Base-by-base conservation (phyloP, 768 basidiomycete genomes). In the Russula lepida region DNA sequence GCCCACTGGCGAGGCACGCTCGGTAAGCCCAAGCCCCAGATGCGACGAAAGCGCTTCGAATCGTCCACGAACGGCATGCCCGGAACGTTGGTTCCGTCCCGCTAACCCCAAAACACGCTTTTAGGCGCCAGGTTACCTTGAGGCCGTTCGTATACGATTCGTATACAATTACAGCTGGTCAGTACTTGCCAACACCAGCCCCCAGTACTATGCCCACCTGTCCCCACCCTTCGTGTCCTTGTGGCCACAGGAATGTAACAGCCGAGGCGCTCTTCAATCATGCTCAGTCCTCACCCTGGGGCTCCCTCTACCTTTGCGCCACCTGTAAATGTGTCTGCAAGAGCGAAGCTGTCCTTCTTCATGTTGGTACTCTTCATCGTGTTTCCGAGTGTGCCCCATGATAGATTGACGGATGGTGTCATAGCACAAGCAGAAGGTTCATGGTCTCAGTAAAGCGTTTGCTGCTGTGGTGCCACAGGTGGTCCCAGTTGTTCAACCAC, bases 271-370 rank as follows among this genome's bases (percentile, higher is more conserved):
- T 66, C 47, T 27, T 49, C 30, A 39, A 23, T 39, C 66, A 66
- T 43, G 64, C 65, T 21, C 25, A 51, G 25, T 44, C 60, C 19
- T 61, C 66, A 7, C 56, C 64, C 17, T 66, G 66, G 66, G 59
- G 46, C 12, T 28, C 44, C 12, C 44, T 27, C 39, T 66, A 66
- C 50, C 39, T 65, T 19, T 66, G 66, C 32, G 47, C 49, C 25
- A 50, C 47, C 5, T 66, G 66, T 61, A 62, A 28, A 56, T 65
- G 59, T 23, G 63, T 66, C 5, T 66, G 66, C 51, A 54, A 28
- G 48, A 57, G 53, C 33, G 64, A 66, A 37, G 17, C 43, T 5
- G 56, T 49, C n/a, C 60, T 66, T 19, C 56, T 37, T 21, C 41
- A 37, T 56, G 66, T 62, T 7, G 28, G 63, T 56, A 21, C 25